A percentile compares a stretch with the other conserved stretches of the same genome.
phyloP scores from a whole-genome alignment of 768 basidiomycete genomes.

The Dioszegia aurantiaca region DNA sequence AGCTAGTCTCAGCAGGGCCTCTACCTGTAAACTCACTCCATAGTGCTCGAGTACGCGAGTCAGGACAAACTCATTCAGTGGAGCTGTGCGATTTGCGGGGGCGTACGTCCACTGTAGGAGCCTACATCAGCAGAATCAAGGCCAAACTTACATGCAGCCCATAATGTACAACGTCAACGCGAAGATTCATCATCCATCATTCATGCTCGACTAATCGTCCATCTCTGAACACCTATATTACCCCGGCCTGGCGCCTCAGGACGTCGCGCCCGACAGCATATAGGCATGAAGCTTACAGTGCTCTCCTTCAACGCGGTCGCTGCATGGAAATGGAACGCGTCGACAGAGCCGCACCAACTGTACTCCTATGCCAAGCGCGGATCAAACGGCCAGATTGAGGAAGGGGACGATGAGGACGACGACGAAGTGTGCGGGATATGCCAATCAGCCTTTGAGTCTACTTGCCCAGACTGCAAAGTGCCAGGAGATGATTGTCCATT shows the following conservation, averaged over 20 bases:
- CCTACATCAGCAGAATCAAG: slow-evolving; percentile 12
- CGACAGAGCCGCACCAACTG: slow-evolving; percentile 42
- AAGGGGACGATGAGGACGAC: slow-evolving; percentile 39
- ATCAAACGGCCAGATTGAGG: slow-evolving; percentile 26
- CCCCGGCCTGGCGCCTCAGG: no score
- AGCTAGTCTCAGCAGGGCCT: slow-evolving; percentile 17
- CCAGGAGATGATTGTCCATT: slow-evolving; percentile 94
- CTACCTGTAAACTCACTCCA: slow-evolving; percentile 21
- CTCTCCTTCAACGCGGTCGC: slow-evolving; percentile 46
- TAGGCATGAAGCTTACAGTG: slow-evolving; percentile 49
- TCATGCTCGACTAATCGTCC: no score
- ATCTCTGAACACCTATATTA: no score
- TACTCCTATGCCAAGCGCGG: slow-evolving; percentile 27
- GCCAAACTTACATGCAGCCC: not conserved
- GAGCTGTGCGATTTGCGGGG: slow-evolving; percentile 20
- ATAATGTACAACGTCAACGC: slow-evolving; percentile 9
- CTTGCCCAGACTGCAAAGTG: slow-evolving; percentile 92
- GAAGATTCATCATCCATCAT: no score
- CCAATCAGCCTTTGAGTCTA: slow-evolving; percentile 68
- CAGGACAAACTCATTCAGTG: slow-evolving; percentile 33
- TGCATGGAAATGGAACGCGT: slow-evolving; percentile 51
- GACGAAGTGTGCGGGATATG: slow-evolving; percentile 48
- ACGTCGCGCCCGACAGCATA: not conserved
- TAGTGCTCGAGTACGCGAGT: slow-evolving; percentile 39
- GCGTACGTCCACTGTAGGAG: slow-evolving; percentile 38